Evolutionary conservation across 2,329 filamentous ascomycete species (phyloP).

Genomic region (Fusarium sp.): DNA sequence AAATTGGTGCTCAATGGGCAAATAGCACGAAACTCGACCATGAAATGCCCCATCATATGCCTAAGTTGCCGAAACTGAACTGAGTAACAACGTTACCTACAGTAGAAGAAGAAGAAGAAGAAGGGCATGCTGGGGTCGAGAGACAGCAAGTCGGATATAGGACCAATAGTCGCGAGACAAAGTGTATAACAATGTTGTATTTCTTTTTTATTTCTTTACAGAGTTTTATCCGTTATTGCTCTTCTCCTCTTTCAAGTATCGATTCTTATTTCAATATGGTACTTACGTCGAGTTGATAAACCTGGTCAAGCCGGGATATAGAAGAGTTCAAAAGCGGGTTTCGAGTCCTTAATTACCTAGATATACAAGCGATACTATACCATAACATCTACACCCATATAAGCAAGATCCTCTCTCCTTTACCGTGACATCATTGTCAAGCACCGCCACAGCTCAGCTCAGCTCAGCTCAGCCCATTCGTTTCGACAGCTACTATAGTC

Average conservation of each 20-base stretch:
- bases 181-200: neutral
- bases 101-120: neutral
- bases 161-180: constrained; percentile 9
- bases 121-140: neutral
- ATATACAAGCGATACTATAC: neutral
- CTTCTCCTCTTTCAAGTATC: neutral
- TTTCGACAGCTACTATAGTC: neutral
- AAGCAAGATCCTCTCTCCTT: neutral
- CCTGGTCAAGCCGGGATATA: neutral
- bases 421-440: neutral
- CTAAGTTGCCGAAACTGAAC: neutral
- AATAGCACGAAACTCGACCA: neutral
- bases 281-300: neutral
- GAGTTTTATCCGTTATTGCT: neutral
- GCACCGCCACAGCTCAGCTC: neutral
- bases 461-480: neutral
- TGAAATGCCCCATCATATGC: neutral
- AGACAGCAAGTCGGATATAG: neutral
- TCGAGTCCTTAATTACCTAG: neutral
- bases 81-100: neutral
- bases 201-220: neutral
- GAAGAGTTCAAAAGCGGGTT: neutral
- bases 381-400: neutral
- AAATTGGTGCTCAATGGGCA: neutral
- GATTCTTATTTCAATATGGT: neutral